These are phyloP conservation scores for Globisporangium megalacanthum DNA, from an alignment of 352 stramenopile species.

Conservation along the genomic window DNA sequence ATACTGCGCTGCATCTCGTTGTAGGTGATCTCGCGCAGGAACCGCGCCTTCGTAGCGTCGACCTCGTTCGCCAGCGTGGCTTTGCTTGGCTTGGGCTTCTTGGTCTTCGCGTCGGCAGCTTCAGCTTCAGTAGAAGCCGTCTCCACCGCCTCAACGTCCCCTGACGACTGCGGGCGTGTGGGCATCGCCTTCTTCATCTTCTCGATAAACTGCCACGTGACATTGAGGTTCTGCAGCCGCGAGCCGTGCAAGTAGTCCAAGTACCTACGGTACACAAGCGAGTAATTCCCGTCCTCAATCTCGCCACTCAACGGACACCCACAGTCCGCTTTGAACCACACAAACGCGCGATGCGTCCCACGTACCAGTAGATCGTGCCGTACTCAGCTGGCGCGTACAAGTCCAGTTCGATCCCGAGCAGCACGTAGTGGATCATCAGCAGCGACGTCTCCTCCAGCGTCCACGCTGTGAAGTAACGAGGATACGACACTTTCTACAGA, in stretches of 20 bases:
- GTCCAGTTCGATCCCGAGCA: slow-evolving; percentile 70
- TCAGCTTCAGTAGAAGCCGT: background rate
- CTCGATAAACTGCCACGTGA: slow-evolving; percentile 78
- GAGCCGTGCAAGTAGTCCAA: slow-evolving; percentile 82
- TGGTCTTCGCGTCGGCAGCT: slow-evolving; percentile 11
- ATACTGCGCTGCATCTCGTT: slow-evolving; percentile 67
- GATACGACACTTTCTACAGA: slow-evolving; percentile 59
- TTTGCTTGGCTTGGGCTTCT: slow-evolving; percentile 23
- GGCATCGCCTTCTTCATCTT: slow-evolving; percentile 75
- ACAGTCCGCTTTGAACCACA: background rate
- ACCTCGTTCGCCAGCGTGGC: slow-evolving; percentile 10
- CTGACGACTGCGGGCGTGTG: background rate
- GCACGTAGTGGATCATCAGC: slow-evolving; percentile 79
- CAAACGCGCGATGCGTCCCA: background rate
- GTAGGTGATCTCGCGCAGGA: slow-evolving; percentile 71
- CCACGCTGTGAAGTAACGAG: slow-evolving; percentile 81
- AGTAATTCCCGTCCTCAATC: no score
- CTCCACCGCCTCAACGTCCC: background rate
- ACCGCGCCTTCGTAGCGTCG: slow-evolving; percentile 52
- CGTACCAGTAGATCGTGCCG: slow-evolving; percentile 73
- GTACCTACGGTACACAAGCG: slow-evolving; percentile 36
- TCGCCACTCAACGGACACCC: no score
- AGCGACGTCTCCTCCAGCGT: slow-evolving; percentile 64
- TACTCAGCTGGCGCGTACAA: slow-evolving; percentile 70
- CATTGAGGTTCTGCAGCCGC: slow-evolving; percentile 73